phyloP scores from a whole-genome alignment of 1,284 basidiomycete genomes.

The Sparassis latifolia region DNA sequence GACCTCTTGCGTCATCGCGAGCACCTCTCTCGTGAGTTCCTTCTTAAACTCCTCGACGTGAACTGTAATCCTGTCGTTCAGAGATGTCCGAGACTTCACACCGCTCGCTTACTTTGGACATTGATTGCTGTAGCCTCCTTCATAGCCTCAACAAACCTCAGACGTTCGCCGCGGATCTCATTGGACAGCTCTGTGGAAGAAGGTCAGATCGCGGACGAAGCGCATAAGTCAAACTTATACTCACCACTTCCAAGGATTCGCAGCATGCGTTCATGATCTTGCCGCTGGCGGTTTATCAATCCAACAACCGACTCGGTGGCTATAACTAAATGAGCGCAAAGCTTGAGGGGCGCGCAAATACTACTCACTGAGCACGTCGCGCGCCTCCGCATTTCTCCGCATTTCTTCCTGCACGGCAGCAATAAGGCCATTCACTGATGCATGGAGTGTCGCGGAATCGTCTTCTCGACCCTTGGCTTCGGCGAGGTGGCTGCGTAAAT shows the following conservation, averaged over 20 bases:
- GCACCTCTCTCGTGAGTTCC: constrained; percentile 68
- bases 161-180: constrained; percentile 77
- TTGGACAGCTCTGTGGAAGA: constrained; percentile 55
- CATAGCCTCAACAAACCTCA: constrained; percentile 87
- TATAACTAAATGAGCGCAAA: constrained; percentile 17
- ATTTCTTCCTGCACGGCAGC: constrained; percentile 34
- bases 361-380: constrained; percentile 28
- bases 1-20: constrained; percentile 70
- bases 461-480: constrained; percentile 37
- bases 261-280: constrained; percentile 65
- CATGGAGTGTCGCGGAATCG: constrained; percentile 34
- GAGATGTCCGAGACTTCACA: background rate
- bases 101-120: constrained; percentile 53
- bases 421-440: constrained; percentile 42
- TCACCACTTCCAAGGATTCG: constrained; percentile 57
- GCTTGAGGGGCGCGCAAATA: background rate
- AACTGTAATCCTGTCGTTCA: constrained; percentile 32
- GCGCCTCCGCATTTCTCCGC: constrained; percentile 29
- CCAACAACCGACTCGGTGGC: constrained; percentile 53
- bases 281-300: constrained; percentile 59
- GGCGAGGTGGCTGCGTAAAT: constrained; percentile 37
- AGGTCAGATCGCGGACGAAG: constrained; percentile 1
- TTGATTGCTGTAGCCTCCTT: constrained; percentile 84
- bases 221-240: constrained; percentile 9
- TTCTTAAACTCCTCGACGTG: constrained; percentile 84